Evolutionary conservation across 1,284 basidiomycete species (phyloP).

Genomic region (Tilletia setariae): DNA sequence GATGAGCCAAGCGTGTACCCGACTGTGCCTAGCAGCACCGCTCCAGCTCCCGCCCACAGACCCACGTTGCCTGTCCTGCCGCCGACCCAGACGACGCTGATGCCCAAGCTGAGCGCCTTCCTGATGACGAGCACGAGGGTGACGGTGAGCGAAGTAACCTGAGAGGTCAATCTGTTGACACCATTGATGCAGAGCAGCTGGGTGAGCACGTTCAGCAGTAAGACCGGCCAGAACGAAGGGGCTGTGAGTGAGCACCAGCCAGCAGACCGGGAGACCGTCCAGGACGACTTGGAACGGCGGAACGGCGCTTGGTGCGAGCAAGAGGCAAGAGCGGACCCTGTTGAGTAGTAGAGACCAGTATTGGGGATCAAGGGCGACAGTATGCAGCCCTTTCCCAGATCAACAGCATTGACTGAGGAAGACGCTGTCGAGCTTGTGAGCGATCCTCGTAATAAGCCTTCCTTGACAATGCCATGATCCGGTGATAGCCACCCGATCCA

Average conservation of each 20-base stretch:
- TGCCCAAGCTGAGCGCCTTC: constrained; percentile 77
- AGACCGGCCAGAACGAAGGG: constrained; percentile 66
- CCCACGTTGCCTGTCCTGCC: constrained; percentile 22
- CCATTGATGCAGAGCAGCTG: constrained; percentile 86
- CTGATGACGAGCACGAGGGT: constrained; percentile 83
- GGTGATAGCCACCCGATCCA: constrained; percentile 8
- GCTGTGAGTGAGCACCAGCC: constrained; percentile 51
- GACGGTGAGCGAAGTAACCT: constrained; percentile 74
- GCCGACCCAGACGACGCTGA: constrained; percentile 51
- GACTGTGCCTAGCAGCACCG: constrained; percentile 72
- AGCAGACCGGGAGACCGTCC: constrained; percentile 31
- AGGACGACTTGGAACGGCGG: constrained; percentile 29
- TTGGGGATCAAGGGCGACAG: constrained; percentile 40
- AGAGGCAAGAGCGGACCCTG: not conserved
- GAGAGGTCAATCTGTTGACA: constrained; percentile 74
- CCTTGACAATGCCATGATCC: not conserved
- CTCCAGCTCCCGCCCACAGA: constrained; percentile 47
- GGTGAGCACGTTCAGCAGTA: constrained; percentile 72
- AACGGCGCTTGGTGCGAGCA: not conserved
- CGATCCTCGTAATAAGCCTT: not conserved
- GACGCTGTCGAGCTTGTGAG: constrained; percentile 56
- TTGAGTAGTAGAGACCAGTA: not conserved
- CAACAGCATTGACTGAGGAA: constrained; percentile 61
- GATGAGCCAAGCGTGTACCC: constrained; percentile 60
- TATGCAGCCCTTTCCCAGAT: constrained; percentile 59